Base-by-base conservation (phyloP, 768 basidiomycete genomes). In the Cystobasidiopsis lactophilus region DNA sequence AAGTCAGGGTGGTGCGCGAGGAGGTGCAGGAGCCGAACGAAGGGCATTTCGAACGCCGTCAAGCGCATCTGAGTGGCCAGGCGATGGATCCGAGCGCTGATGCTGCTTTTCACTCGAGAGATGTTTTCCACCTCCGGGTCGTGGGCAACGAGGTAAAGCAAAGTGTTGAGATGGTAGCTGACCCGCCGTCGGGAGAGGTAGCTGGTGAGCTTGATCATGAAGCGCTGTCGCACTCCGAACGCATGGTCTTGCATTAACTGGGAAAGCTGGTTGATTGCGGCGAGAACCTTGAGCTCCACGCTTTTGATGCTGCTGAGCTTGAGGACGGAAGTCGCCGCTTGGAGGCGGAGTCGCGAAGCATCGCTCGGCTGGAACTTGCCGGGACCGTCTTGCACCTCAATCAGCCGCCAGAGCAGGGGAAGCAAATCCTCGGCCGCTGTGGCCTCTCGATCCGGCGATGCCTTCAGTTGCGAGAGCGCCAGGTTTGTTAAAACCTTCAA, bases 1-100 rank as follows among this genome's bases (percentile, higher is more conserved):
- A 86, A 89, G 66, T 98, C 93, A 3, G 91, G 91, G 64, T 98
- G 93, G 63, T 93, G 89, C 0, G 88, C 85, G 3, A 96, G 71
- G 0, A 88, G 66, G 62, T 88, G 82, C 10, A 96, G 72, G 3
- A 96, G 68, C 13, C 91, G 79, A 40, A 89, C 75, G 59, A 96
- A 82, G 1, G 80, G 75, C 52, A 80, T 68, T 64, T 95, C 91
- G 52, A 89, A 73, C 48, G 75, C 38, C 16, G 40, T 19, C 14
- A 54, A 31, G 5, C 56, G 57, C 19, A 55, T 77, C 77, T 66
- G 61, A 73, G 63, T 18, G 70, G 62, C 61, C 77, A 63, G n/a
- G 16, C 9, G 14, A 13, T 26, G 18, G 3, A 50, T 10, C 43
- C 30, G 30, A 16, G 49, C 29, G 14, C 4, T 13, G 29, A 37